A percentile compares a stretch with the other conserved stretches of the same genome.
Evolutionary conservation across 345 rosid genomes (phyloP).

Genomic region (Mercurialis annua): DNA sequence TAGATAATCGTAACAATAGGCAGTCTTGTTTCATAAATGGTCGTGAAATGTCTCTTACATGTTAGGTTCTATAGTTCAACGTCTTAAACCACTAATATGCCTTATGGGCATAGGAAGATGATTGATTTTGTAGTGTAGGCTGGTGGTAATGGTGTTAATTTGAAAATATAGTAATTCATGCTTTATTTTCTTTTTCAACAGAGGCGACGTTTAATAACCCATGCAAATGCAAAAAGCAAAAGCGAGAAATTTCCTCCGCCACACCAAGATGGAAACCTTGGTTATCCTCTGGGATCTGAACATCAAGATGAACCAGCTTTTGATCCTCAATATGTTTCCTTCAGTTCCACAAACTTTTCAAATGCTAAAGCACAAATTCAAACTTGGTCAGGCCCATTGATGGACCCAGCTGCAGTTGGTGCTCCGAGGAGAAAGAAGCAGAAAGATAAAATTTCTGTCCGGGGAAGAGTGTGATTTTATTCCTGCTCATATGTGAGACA

Average conservation of each 20-base stretch:
- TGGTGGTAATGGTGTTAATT: not conserved
- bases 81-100: no score
- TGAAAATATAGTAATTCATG: not conserved
- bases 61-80: no score
- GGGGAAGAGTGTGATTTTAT: constrained; percentile 30
- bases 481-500: constrained; percentile 21
- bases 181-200: constrained; percentile 27
- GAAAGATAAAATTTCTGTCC: constrained; percentile 36
- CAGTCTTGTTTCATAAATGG: no score
- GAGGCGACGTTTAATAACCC: constrained; percentile 32
- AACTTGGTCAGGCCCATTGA: constrained; percentile 36
- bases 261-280: constrained; percentile 34
- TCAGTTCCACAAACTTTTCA: constrained; percentile 32
- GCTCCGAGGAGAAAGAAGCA: constrained; percentile 29
- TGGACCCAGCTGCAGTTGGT: constrained; percentile 24
- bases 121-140: not conserved
- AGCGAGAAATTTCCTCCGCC: constrained; percentile 38
- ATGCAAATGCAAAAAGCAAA: constrained; percentile 38
- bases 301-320: constrained; percentile 27
- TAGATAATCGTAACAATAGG: no score
- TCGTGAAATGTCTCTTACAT: no score
- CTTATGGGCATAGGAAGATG: no score
- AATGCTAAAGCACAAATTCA: constrained; percentile 27
- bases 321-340: constrained; percentile 31
- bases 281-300: constrained; percentile 28